phyloP scores from a whole-genome alignment of 371 early-diverging fungal species.

The Lichtheimia ornata region DNA sequence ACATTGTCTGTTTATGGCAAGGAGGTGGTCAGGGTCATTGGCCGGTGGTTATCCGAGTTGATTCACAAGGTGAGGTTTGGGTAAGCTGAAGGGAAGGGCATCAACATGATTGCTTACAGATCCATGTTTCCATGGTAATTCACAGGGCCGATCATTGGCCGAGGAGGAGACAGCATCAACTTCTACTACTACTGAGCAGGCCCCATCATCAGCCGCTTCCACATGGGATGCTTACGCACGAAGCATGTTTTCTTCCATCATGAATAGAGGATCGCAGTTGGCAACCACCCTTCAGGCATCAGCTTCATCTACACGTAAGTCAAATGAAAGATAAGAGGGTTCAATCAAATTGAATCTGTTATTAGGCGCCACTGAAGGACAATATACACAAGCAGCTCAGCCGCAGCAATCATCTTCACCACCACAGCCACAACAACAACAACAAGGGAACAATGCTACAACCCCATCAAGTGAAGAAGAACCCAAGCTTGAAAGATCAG shows the following conservation, averaged over 20 bases:
- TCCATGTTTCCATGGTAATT: not conserved
- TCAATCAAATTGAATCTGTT: too few relatives aligned
- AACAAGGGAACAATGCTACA: not conserved
- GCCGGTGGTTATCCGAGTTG: constrained; percentile 3
- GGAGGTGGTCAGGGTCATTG: constrained; percentile 6
- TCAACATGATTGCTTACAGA: not conserved
- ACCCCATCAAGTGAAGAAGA: not conserved
- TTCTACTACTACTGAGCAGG: not conserved
- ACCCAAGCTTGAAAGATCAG: constrained; percentile 9
- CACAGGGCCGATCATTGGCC: not conserved
- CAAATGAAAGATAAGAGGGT: not conserved
- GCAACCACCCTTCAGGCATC: not conserved
- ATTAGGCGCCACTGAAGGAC: too few relatives aligned
- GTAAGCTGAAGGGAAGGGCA: not conserved
- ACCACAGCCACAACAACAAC: not conserved
- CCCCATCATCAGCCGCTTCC: not conserved
- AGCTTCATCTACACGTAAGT: not conserved
- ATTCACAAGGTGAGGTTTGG: not conserved
- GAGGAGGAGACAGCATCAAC: constrained; percentile 1
- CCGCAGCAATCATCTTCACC: not conserved
- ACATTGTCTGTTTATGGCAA: constrained; percentile 17
- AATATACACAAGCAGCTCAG: not conserved
- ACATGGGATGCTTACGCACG: not conserved
- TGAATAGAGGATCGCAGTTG: not conserved
- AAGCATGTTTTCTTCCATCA: not conserved